Conservation (phyloP, 768 basidiomycete genomes). For the Hericium coralloides region DNA sequence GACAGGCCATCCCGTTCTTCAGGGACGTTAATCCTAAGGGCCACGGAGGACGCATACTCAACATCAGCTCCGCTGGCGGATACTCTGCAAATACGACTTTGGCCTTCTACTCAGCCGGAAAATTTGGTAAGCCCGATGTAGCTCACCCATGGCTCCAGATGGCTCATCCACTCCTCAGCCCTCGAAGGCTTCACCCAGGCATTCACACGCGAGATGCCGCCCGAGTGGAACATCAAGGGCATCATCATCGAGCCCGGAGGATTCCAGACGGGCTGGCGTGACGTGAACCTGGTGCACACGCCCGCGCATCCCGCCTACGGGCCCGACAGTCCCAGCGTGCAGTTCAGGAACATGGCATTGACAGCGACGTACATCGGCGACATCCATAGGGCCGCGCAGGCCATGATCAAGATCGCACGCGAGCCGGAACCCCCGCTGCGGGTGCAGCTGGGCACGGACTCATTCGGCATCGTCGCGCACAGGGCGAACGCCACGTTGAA, state of each 20-base stretch:
- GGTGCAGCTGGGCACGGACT: not conserved
- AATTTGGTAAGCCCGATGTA: slow-evolving; percentile 26
- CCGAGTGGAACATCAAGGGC: slow-evolving; percentile 4
- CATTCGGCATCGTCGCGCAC: not conserved
- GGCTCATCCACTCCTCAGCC: not conserved
- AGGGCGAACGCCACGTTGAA: not conserved
- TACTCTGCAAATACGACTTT: slow-evolving; percentile 23
- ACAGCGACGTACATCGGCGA: not conserved
- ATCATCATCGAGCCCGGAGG: slow-evolving; percentile 6
- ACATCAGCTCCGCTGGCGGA: slow-evolving; percentile 16
- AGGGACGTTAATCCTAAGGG: not conserved
- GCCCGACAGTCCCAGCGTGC: not conserved
- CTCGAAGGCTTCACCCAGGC: slow-evolving; percentile 1
- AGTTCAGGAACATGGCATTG: not conserved
- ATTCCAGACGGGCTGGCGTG: not conserved
- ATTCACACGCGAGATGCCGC: slow-evolving; percentile 1
- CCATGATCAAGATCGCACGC: slow-evolving; percentile 1
- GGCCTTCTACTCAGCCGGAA: slow-evolving; percentile 26
- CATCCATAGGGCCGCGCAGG: not conserved
- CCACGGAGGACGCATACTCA: slow-evolving; percentile 2
- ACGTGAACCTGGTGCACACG: not conserved
- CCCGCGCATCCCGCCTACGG: not conserved
- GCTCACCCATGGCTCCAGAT: too few species aligned
- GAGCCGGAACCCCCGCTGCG: not conserved
- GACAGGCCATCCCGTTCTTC: slow-evolving; percentile 1